Evolutionary conservation across 73 alveolate genomes (phyloP).

Genomic region (Symbiodinium natans): DNA sequence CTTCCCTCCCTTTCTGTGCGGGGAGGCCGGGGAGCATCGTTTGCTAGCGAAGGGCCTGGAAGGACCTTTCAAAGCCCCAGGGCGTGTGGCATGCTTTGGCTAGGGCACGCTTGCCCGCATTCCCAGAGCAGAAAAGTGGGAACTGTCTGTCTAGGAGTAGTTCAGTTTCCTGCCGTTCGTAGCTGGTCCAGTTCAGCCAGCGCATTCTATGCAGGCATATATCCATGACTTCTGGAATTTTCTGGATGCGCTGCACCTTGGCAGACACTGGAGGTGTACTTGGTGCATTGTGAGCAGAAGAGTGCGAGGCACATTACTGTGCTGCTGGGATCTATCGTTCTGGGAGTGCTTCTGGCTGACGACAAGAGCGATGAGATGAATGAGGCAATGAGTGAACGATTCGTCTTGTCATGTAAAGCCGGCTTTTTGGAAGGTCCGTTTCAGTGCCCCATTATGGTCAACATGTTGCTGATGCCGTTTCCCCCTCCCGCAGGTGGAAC

Average conservation of each 20-base stretch:
- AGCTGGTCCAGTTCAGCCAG: too few relatives aligned
- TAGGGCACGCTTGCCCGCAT: too few relatives aligned
- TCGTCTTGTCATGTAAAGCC: neutral
- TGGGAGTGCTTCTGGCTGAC: slow-evolving; percentile 24
- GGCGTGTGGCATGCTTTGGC: too few relatives aligned
- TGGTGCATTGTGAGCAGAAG: too few relatives aligned
- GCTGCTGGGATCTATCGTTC: slow-evolving; percentile 32
- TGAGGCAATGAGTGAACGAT: neutral
- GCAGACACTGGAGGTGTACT: neutral
- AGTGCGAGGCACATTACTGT: slow-evolving; percentile 75
- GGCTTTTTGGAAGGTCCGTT: neutral
- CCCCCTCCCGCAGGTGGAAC: slow-evolving; percentile 36
- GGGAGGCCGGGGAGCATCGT: too few relatives aligned
- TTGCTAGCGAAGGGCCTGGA: too few relatives aligned
- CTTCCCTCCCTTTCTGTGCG: too few relatives aligned
- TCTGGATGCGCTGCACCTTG: slow-evolving; percentile 34
- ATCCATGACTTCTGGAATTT: slow-evolving; percentile 65
- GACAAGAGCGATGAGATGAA: slow-evolving; percentile 35
- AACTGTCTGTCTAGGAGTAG: too few relatives aligned
- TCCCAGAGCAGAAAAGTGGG: too few relatives aligned
- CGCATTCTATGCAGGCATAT: slow-evolving; percentile 21
- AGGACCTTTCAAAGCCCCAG: too few relatives aligned
- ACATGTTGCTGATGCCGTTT: neutral
- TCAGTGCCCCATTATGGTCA: neutral
- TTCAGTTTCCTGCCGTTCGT: too few relatives aligned